Evolutionary conservation across 2,329 filamentous ascomycete species (phyloP).

Genomic region (Graphilbum ipis-grandicollis): DNA sequence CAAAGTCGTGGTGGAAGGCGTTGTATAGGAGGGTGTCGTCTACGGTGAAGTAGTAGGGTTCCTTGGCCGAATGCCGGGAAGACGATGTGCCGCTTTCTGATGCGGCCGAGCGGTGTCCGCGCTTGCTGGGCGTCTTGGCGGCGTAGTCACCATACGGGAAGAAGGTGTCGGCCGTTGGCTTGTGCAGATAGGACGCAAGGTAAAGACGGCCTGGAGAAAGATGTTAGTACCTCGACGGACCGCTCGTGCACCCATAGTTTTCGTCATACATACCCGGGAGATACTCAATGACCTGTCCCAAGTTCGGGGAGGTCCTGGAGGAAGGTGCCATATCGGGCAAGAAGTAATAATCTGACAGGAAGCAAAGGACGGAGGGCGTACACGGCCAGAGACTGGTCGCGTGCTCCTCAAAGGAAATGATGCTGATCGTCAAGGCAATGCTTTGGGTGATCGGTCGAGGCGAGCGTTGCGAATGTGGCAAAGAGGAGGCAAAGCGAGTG

Average conservation of each 20-base stretch:
- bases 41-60: slow-evolving; percentile 88
- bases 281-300: slow-evolving; percentile 88
- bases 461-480: neutral
- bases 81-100: slow-evolving; percentile 8
- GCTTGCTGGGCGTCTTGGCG: slow-evolving; percentile 55
- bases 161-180: slow-evolving; percentile 63
- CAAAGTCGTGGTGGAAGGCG: slow-evolving; percentile 96
- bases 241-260: neutral
- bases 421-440: too few species aligned
- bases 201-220: slow-evolving; percentile 73
- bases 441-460: too few species aligned
- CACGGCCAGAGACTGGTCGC: slow-evolving; percentile 1
- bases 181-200: slow-evolving; percentile 74
- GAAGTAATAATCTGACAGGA: too few species aligned
- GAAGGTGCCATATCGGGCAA: slow-evolving; percentile 29
- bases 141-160: slow-evolving; percentile 60
- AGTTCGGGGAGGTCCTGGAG: slow-evolving; percentile 32
- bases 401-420: neutral
- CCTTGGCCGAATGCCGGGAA: slow-evolving; percentile 16
- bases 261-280: slow-evolving; percentile 58
- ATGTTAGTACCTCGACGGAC: neutral
- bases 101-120: slow-evolving; percentile 37
- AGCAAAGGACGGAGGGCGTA: neutral
- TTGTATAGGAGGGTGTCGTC: slow-evolving; percentile 92
- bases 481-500: neutral